Evolutionary conservation across 495 filamentous ascomycete genomes (phyloP).

Genomic region (Aspergillus egyptiacus): DNA sequence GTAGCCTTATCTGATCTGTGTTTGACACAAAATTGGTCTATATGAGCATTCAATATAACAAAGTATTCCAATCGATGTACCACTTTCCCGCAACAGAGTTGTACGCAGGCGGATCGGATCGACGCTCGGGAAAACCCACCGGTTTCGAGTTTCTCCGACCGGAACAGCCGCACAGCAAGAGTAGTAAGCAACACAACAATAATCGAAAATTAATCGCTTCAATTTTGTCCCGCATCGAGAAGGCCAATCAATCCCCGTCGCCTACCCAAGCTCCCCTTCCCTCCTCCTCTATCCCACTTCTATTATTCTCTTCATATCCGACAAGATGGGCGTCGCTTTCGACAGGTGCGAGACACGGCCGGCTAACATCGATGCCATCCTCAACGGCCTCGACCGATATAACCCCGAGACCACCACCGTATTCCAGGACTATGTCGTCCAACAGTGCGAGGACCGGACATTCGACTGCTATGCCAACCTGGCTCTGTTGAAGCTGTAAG

Average conservation of each 20-base stretch:
- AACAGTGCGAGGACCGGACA: slow-evolving; percentile 90
- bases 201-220: slow-evolving; percentile 39
- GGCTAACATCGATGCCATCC: slow-evolving; percentile 81
- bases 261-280: background rate
- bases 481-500: slow-evolving; percentile 95
- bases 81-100: too few species aligned
- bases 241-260: slow-evolving; percentile 13
- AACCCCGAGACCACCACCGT: slow-evolving; percentile 93
- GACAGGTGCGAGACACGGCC: slow-evolving; percentile 63
- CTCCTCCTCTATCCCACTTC: background rate
- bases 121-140: slow-evolving; percentile 25
- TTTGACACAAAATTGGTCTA: too few species aligned
- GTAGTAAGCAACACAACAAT: too few species aligned
- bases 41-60: too few species aligned
- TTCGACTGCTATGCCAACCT: slow-evolving; percentile 96
- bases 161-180: slow-evolving; percentile 26
- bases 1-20: too few species aligned
- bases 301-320: slow-evolving; percentile 3
- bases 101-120: too few species aligned
- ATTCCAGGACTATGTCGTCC: slow-evolving; percentile 90
- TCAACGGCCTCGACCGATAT: slow-evolving; percentile 92
- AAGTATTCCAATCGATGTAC: too few species aligned
- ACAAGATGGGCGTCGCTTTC: slow-evolving; percentile 46
- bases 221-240: slow-evolving; percentile 18
- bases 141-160: slow-evolving; percentile 13